phyloP scores from a whole-genome alignment of 2,329 filamentous ascomycete genomes.

The Monilinia fructigena region DNA sequence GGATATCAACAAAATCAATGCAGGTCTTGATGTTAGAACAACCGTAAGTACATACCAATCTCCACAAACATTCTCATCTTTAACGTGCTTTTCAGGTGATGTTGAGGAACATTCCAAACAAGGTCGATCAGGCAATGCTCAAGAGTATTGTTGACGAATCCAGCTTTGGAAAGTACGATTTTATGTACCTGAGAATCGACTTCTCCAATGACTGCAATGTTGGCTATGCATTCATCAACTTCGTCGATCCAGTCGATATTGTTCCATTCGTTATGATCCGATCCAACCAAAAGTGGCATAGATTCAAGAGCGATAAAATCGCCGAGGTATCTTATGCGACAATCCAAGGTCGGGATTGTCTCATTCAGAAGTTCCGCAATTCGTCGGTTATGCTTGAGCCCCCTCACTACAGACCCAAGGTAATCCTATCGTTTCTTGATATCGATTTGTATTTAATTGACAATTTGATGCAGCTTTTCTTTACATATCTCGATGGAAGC shows the following conservation, averaged over 20 bases:
- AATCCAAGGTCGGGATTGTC: constrained; percentile 86
- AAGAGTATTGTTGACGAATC: constrained; percentile 78
- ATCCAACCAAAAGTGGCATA: constrained; percentile 72
- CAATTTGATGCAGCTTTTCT: constrained; percentile 54
- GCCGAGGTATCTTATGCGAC: constrained; percentile 96
- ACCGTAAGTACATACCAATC: constrained; percentile 54
- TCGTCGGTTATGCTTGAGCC: constrained; percentile 92
- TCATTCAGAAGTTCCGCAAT: constrained; percentile 95
- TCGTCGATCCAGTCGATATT: constrained; percentile 57
- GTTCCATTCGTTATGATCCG: constrained; percentile 36
- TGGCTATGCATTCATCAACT: constrained; percentile 97
- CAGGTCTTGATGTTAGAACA: constrained; percentile 71
- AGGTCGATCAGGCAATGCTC: constrained; percentile 73
- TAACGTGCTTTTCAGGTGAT: constrained; percentile 63
- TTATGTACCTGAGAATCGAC: constrained; percentile 91
- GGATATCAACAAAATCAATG: constrained; percentile 57
- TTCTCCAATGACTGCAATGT: constrained; percentile 86
- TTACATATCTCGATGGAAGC: constrained; percentile 48
- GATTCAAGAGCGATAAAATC: constrained; percentile 79
- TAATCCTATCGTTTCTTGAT: constrained; percentile 45
- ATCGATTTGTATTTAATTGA: not conserved
- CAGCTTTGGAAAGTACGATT: constrained; percentile 83
- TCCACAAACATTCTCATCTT: constrained; percentile 10
- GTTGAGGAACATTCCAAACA: constrained; percentile 93
- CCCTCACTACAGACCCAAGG: constrained; percentile 79